Base-by-base conservation (phyloP, 495 filamentous ascomycete species). In the Tetracladium marchalianum region DNA sequence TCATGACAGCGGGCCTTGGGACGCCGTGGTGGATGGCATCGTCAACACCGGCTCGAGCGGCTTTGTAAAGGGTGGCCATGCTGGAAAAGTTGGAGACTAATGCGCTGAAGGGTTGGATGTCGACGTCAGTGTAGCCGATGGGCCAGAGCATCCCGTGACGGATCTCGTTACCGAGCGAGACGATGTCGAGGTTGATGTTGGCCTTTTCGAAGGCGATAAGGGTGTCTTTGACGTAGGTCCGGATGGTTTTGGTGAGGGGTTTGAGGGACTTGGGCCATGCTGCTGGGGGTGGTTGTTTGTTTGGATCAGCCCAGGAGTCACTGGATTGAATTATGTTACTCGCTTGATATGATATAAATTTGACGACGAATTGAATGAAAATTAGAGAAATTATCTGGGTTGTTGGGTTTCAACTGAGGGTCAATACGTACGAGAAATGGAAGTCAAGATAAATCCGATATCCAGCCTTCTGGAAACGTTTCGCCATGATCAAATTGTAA, bases 131-230 rank as follows among this genome's bases (percentile, higher is more conserved):
- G 16, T 66, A 46, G 5, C 67, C 69, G 0, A 58, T 39, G 4
- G 69, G 69, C 62, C 66, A 71, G 11, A 72, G 64, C 54, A 72
- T 62, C 0, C 69, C 69, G 31, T 66, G 52, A 7, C 66, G 54
- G 49, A 71, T 69, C 47, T 72, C 69, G 43, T 71, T 71, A 16
- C 69, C 69, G 19, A 70, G 53, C 27, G 52, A 48, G 16, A 71
- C 62, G 12, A 72, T 34, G 22, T 57, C 46, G 16, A 70, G 58
- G 5, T 58, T 48, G 22, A 71, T 56, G 16, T 49, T 51, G 6
- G 54, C 54, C 13, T 51, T 31, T 12, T 53, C 12, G 46, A 60
- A 62, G 2, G 54, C 34, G 36, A 64, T 40, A 16, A 70, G 49
- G 1, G 65, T 66, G 19, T 55, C 52, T 16, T 59, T 62, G 12